These are phyloP conservation scores for Gyrodon lividus DNA, from an alignment of 768 basidiomycete genomes.

Conservation along the genomic window DNA sequence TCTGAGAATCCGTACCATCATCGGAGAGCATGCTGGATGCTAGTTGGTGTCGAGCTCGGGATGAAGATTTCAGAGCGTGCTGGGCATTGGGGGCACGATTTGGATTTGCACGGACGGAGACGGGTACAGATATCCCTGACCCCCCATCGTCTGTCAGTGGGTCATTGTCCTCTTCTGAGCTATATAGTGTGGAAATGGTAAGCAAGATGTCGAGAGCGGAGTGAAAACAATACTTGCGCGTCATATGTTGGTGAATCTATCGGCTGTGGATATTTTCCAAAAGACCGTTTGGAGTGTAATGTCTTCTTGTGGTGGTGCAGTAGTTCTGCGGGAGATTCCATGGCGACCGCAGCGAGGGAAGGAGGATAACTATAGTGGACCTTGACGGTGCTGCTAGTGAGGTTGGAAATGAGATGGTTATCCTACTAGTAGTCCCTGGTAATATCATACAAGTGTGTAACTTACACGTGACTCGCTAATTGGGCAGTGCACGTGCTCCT, in stretches of 20 bases:
- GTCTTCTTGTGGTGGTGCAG: constrained; percentile 35
- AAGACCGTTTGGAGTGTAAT: constrained; percentile 55
- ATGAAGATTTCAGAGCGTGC: constrained; percentile 22
- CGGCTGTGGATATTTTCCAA: constrained; percentile 63
- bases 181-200: constrained; percentile 28
- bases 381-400: no score
- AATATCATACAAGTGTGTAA: no score
- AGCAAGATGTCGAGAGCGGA: constrained; percentile 4
- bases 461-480: no score
- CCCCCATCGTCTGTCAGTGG: constrained; percentile 75
- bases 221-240: constrained; percentile 43
- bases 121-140: constrained; percentile 49
- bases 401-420: not conserved
- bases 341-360: constrained; percentile 1
- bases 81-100: constrained; percentile 29
- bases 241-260: constrained; percentile 77
- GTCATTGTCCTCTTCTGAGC: constrained; percentile 88
- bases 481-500: not conserved
- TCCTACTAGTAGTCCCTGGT: no score
- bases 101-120: constrained; percentile 22
- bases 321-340: constrained; percentile 25
- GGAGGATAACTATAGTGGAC: no score
- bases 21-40: constrained; percentile 59
- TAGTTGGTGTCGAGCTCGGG: constrained; percentile 48
- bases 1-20: constrained; percentile 79